A percentile compares a stretch with the other conserved stretches of the same genome.
These are phyloP conservation scores for Hypoxylon sp. DNA, from an alignment of 2,329 filamentous ascomycete genomes.

Conservation along the genomic window DNA sequence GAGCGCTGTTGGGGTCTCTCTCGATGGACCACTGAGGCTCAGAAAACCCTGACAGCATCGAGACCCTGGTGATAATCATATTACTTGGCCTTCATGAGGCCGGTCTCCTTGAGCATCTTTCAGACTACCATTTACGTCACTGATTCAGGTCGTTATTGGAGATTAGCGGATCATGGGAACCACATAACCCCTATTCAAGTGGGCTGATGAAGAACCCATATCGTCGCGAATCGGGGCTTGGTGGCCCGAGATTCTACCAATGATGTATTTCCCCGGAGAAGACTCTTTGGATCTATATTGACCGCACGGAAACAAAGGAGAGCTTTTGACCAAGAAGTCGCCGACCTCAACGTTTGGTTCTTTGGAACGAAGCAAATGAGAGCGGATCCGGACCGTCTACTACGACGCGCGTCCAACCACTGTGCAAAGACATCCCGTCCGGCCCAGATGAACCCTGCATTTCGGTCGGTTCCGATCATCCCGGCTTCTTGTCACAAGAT, in stretches of 20 bases:
- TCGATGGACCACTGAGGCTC: too few relatives aligned
- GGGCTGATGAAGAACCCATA: neutral
- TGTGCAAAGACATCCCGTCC: neutral
- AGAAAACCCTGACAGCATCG: neutral
- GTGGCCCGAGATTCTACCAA: neutral
- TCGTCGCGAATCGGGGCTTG: neutral
- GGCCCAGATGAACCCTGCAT: neutral
- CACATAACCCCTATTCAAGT: neutral
- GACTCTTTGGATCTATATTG: neutral
- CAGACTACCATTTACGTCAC: neutral
- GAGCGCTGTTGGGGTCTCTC: too few relatives aligned
- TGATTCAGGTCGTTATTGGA: neutral
- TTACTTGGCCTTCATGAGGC: neutral
- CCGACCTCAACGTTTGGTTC: too few relatives aligned
- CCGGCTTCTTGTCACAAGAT: too few relatives aligned
- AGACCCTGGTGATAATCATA: neutral
- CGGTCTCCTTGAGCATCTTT: neutral
- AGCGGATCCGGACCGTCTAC: neutral
- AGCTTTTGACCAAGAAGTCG: neutral
- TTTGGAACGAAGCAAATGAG: neutral
- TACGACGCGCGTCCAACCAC: neutral
- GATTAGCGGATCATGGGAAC: neutral
- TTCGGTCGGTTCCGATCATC: neutral
- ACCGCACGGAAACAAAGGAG: neutral
- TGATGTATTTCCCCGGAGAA: neutral